Percentiles rank a stretch among this genome's conserved stretches.
phyloP scores from a whole-genome alignment of 2,329 filamentous ascomycete species.

The Cercospora sesami region DNA sequence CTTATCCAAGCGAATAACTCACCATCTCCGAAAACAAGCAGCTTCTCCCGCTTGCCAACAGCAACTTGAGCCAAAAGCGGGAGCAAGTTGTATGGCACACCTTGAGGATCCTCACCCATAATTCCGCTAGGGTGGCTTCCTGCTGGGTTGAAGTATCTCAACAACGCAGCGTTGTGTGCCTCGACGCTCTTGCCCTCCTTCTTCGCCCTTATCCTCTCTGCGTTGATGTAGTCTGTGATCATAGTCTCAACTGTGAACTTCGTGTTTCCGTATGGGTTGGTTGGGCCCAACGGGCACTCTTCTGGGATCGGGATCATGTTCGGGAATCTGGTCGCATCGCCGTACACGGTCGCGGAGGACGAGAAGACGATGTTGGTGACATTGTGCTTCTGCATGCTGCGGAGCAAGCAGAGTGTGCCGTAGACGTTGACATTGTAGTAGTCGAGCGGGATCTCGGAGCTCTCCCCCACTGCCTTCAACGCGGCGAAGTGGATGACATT shows the following conservation, averaged over 20 bases:
- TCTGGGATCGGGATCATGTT: constrained; percentile 99
- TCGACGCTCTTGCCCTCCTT: constrained; percentile 76
- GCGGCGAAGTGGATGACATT: constrained; percentile 99
- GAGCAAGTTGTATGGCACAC: constrained; percentile 92
- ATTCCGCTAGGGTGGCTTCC: constrained; percentile 92
- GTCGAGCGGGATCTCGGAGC: constrained; percentile 86
- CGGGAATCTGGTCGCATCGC: constrained; percentile 90
- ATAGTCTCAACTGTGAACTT: constrained; percentile 90
- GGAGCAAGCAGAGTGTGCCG: constrained; percentile 83
- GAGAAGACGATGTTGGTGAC: constrained; percentile 98
- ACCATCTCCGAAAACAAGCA: constrained; percentile 93
- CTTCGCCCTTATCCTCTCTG: constrained; percentile 77
- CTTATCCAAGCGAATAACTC: constrained; percentile 39
- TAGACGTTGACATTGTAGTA: constrained; percentile 98
- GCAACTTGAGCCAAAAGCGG: constrained; percentile 94
- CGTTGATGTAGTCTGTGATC: constrained; percentile 86
- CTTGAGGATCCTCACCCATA: constrained; percentile 97
- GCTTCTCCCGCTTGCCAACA: constrained; percentile 89
- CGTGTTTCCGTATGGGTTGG: constrained; percentile 96
- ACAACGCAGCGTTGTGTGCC: constrained; percentile 87
- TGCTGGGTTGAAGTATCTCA: constrained; percentile 97
- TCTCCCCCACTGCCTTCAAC: constrained; percentile 97
- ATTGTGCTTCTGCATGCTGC: constrained; percentile 83
- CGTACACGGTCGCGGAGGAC: constrained; percentile 96
- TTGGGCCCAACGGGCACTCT: constrained; percentile 90